Conservation (phyloP, 345 rosid species). For the Euphorbia tirucalli region DNA sequence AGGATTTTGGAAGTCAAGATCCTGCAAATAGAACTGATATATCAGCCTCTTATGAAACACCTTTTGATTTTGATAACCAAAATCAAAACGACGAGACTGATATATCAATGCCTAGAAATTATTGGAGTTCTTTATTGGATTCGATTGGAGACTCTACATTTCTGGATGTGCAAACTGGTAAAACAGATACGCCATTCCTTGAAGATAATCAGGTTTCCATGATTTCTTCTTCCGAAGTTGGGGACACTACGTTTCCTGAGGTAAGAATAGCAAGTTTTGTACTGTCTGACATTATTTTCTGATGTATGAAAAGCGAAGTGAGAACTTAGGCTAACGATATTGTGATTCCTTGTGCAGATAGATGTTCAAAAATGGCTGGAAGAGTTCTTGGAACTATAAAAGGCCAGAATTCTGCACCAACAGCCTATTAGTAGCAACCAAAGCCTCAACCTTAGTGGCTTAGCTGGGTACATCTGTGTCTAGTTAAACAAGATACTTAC, state of each 20-base stretch:
- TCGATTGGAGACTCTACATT: background rate
- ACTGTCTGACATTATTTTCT: background rate
- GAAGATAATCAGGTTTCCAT: background rate
- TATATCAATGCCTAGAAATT: background rate
- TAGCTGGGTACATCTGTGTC: background rate
- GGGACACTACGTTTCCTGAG: background rate
- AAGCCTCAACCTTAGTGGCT: background rate
- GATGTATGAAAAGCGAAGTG: background rate
- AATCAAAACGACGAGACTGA: conserved; percentile 8
- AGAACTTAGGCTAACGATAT: background rate
- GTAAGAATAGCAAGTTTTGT: conserved; percentile 1
- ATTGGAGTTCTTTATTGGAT: background rate
- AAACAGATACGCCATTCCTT: background rate
- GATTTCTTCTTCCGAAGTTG: background rate
- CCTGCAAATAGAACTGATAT: background rate
- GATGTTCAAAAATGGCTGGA: background rate
- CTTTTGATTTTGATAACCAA: conserved; percentile 11
- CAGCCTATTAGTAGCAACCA: background rate
- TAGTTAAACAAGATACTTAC: background rate
- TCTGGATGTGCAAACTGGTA: conserved; percentile 3
- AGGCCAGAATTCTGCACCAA: background rate
- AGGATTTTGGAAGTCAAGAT: conserved; percentile 1
- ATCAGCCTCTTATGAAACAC: background rate
- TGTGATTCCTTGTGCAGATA: conserved; percentile 5
- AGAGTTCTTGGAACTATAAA: background rate